phyloP scores from a whole-genome alignment of 371 early-diverging fungal genomes.

The Gilbertella persicaria region DNA sequence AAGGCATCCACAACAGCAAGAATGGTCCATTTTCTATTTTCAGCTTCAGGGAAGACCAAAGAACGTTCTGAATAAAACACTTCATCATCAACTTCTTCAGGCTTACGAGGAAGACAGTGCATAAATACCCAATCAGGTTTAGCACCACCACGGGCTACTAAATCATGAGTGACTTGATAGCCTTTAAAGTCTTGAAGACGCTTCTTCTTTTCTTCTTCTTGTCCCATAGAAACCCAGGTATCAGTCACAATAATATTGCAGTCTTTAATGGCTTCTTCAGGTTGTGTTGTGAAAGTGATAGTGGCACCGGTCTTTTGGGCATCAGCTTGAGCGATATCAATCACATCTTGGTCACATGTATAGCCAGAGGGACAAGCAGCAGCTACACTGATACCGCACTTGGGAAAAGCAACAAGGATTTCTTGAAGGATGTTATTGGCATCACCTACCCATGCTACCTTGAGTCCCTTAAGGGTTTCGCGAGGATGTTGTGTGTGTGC shows the following conservation, averaged over 20 bases:
- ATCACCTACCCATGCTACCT: slow-evolving; percentile 96
- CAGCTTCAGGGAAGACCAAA: slow-evolving; percentile 95
- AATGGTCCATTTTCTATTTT: slow-evolving; percentile 97
- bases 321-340: slow-evolving; percentile 60
- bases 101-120: slow-evolving; percentile 96
- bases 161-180: slow-evolving; percentile 82
- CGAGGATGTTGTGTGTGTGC: slow-evolving; percentile 51
- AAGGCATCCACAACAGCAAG: slow-evolving; percentile 81
- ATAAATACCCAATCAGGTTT: slow-evolving; percentile 90
- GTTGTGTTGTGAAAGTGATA: slow-evolving; percentile 67
- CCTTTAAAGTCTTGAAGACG: slow-evolving; percentile 82
- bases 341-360: slow-evolving; percentile 68
- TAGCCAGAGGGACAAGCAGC: slow-evolving; percentile 89
- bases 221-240: slow-evolving; percentile 97
- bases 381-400: slow-evolving; percentile 79
- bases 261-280: slow-evolving; percentile 75
- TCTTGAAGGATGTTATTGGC: slow-evolving; percentile 94
- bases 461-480: slow-evolving; percentile 65
- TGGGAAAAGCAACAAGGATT: slow-evolving; percentile 84
- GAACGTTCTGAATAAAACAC: slow-evolving; percentile 92
- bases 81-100: slow-evolving; percentile 95
- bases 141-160: slow-evolving; percentile 77
- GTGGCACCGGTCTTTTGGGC: slow-evolving; percentile 48
- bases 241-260: slow-evolving; percentile 94
- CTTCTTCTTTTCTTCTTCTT: slow-evolving; percentile 87